These are phyloP conservation scores for Colletotrichum chrysophilum DNA, from an alignment of 2,329 filamentous ascomycete species.

Conservation along the genomic window DNA sequence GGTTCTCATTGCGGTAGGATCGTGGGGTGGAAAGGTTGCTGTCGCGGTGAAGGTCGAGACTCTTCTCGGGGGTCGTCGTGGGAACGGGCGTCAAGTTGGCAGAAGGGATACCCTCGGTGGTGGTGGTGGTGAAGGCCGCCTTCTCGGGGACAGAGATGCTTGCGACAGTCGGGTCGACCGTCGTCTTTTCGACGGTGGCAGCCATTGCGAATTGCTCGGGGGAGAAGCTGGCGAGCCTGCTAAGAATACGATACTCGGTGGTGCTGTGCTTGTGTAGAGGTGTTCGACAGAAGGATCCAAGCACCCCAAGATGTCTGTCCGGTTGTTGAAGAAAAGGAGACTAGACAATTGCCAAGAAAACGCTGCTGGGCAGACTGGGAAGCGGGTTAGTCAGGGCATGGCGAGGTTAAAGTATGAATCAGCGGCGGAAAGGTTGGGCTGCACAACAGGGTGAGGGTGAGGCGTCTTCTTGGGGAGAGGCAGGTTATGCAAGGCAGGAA, in stretches of 20 bases:
- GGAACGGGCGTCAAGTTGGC: constrained; percentile 16
- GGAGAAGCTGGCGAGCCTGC: neutral
- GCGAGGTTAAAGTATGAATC: neutral
- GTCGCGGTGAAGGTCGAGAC: constrained; percentile 32
- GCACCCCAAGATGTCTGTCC: neutral
- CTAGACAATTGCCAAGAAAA: constrained; percentile 1
- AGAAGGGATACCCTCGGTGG: neutral
- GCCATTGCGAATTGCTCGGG: neutral
- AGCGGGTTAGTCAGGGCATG: constrained; percentile 12
- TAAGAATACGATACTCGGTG: neutral
- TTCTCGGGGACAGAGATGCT: constrained; percentile 16
- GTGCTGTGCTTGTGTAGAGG: neutral
- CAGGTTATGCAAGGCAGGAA: neutral
- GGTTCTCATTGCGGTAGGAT: constrained; percentile 48
- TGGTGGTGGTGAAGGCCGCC: constrained; percentile 5
- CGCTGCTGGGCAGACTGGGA: neutral
- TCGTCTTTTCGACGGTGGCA: constrained; percentile 9
- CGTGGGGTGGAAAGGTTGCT: constrained; percentile 50
- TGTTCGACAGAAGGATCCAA: neutral
- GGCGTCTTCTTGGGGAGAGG: neutral
- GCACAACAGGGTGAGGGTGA: neutral
- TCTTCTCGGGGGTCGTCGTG: constrained; percentile 25
- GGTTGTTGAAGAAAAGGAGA: neutral
- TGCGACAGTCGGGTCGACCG: neutral
- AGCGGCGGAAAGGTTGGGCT: neutral